Conservation (phyloP, 495 filamentous ascomycete species). For the Echria macrotheca region DNA sequence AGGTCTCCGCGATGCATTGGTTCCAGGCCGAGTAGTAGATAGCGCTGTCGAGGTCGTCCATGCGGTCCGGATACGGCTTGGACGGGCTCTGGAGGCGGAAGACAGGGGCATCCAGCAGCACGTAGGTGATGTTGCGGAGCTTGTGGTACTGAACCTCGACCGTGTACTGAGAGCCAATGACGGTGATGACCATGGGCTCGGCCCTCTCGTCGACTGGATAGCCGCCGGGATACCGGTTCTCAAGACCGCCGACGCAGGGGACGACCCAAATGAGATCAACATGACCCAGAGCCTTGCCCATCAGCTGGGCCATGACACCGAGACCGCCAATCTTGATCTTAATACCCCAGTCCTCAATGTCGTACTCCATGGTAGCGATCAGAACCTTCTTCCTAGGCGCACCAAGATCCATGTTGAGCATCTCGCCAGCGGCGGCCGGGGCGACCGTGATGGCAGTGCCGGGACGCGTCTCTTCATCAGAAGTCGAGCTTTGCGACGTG, state of each 20-base stretch:
- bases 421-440: background rate
- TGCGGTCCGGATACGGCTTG: conserved; percentile 63
- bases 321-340: conserved; percentile 71
- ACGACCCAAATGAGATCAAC: conserved; percentile 73
- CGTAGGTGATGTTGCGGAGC: conserved; percentile 66
- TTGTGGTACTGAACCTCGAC: conserved; percentile 61
- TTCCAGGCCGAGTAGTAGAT: conserved; percentile 74
- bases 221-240: background rate
- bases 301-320: conserved; percentile 67
- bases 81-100: conserved; percentile 60
- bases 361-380: conserved; percentile 69
- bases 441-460: background rate
- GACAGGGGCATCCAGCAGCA: conserved; percentile 63
- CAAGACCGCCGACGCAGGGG: conserved; percentile 58
- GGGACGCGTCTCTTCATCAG: background rate
- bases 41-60: conserved; percentile 66
- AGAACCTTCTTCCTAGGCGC: conserved; percentile 15
- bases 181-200: conserved; percentile 58
- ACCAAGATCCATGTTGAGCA: conserved; percentile 11
- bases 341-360: conserved; percentile 66
- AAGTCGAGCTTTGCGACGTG: background rate
- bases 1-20: conserved; percentile 58
- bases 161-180: conserved; percentile 56
- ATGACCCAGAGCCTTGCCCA: conserved; percentile 63
- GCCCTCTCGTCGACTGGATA: conserved; percentile 30